These are phyloP conservation scores for Camellia sinensis DNA, from an alignment of 148 eudicot species.

Conservation along the genomic window DNA sequence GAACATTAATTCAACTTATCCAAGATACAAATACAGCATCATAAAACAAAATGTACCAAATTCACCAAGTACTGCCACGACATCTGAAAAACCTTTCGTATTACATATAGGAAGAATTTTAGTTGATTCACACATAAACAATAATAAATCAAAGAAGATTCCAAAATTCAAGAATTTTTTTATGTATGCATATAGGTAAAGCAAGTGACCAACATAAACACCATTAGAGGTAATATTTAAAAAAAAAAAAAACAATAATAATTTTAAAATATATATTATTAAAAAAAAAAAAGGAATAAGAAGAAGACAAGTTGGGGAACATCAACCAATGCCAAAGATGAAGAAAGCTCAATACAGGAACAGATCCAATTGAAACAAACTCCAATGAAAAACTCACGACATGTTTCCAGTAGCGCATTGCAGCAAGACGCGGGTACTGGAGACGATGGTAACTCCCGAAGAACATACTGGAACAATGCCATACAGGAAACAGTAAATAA, in stretches of 20 bases:
- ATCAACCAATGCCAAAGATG: too few species aligned
- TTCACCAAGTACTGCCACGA: conserved; percentile 1
- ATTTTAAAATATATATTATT: too few species aligned
- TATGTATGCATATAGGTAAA: too few species aligned
- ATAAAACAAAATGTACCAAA: neutral
- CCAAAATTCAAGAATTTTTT: too few species aligned
- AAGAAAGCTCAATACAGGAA: neutral
- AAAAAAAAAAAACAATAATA: too few species aligned
- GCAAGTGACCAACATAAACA: too few species aligned
- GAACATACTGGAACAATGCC: conserved; percentile 56
- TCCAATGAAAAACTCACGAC: conserved; percentile 53
- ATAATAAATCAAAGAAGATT: neutral
- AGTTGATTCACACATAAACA: too few species aligned
- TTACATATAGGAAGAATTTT: too few species aligned
- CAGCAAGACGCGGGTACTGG: conserved; percentile 99
- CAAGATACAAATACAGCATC: neutral
- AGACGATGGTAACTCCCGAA: conserved; percentile 92
- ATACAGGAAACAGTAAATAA: conserved; percentile 15
- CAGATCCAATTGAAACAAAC: neutral
- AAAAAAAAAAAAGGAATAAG: too few species aligned
- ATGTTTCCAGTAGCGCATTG: conserved; percentile 90
- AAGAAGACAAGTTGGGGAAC: too few species aligned
- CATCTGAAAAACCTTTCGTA: neutral
- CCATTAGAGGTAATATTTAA: too few species aligned
- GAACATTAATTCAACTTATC: neutral